Base-by-base conservation (phyloP, 2,329 filamentous ascomycete species). In the Trichoderma cornu-damae region DNA sequence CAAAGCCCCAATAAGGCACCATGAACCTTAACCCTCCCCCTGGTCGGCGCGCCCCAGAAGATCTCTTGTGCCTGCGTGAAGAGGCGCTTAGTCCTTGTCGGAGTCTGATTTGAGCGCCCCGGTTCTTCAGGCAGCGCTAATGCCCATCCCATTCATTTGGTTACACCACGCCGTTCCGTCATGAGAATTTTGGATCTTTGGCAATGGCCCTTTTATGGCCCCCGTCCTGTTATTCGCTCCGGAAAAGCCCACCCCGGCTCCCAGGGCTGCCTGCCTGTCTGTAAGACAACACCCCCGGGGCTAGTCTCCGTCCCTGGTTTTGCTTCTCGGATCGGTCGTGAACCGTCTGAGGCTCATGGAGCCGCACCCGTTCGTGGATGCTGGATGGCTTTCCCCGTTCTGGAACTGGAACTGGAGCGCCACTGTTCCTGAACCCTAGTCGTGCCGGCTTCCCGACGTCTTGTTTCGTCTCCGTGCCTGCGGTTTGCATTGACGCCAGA, bases 401-500 rank as follows among this genome's bases (percentile, higher is more conserved):
- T 49, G 44, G 51, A 46, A 52, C 59, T 44, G 47, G 44, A 49
- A 47, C 46, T 60, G 49, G 32, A 35, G 32, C 40, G 46, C 34
- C 50, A 37, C 46, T 46, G 22, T 64, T 52, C 48, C 51, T 48
- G 51, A 54, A 62, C 42, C 65, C 62, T 61, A 59, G 61, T 58
- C 42, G 63, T 65, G 62, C 66, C 63, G 60, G 60, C 63, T 61
- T 65, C 57, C 62, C 63, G 62, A 62, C 47, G 55, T 61, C 30
- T 64, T 66, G 67, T 65, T 63, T 67, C 71, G 64, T 74, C 65
- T 70, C 61, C 61, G 47, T 59, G 56, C 44, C 61, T 60, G 57
- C 58, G 58, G 61, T 61, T 53, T 62, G 63, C 62, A 73, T 75
- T 74, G 73, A 71, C 64, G 65, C 61, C 61, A 57, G 67, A 70